Percentiles rank a stretch among this genome's conserved stretches.
These are phyloP conservation scores for Ambispora gerdemannii DNA, from an alignment of 192 early-diverging fungal species.

Conservation along the genomic window DNA sequence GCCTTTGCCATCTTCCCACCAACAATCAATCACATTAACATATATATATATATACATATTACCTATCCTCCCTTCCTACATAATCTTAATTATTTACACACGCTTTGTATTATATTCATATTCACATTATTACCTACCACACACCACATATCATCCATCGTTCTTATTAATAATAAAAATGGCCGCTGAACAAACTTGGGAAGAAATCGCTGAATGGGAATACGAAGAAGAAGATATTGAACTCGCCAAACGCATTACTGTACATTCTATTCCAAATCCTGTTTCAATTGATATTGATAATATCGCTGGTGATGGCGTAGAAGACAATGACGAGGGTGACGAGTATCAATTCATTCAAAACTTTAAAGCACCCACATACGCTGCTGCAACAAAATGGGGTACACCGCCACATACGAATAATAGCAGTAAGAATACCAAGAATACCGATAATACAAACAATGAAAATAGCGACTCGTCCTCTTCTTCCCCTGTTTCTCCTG, in stretches of 20 bases:
- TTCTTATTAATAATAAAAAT: no score
- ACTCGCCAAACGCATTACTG: conserved; percentile 26
- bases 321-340: neutral
- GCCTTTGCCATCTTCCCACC: no score
- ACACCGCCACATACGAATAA: neutral
- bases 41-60: no score
- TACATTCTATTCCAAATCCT: conserved; percentile 19
- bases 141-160: no score
- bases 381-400: conserved; percentile 27
- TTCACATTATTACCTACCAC: no score
- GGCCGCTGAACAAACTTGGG: conserved; percentile 23
- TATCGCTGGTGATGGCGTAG: neutral
- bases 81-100: no score
- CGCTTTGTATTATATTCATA: no score
- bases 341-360: conserved; percentile 27
- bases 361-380: conserved; percentile 22
- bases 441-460: neutral
- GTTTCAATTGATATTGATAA: neutral
- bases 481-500: neutral
- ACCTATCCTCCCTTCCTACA: no score
- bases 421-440: neutral
- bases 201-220: conserved; percentile 29
- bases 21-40: no score
- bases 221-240: conserved; percentile 21
- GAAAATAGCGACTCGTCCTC: no score